phyloP scores from a whole-genome alignment of 352 stramenopile species.

The Phytophthora niederhauseri region DNA sequence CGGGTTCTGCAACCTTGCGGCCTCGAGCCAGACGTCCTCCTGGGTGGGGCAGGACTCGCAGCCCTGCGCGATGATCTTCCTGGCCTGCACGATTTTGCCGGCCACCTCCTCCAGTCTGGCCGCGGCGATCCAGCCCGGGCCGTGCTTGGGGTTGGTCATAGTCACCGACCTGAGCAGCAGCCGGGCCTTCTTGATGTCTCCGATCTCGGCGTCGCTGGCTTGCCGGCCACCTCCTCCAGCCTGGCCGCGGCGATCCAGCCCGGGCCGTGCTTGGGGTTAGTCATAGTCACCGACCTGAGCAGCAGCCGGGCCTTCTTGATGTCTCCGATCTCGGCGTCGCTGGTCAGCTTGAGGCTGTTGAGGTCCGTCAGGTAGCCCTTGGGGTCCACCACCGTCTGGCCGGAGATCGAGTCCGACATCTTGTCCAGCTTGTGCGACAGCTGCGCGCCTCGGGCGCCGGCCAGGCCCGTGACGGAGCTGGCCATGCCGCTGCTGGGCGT shows the following conservation, averaged over 20 bases:
- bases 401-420: conserved; percentile 96
- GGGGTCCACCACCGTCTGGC: conserved; percentile 97
- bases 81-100: conserved; percentile 95
- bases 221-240: conserved; percentile 97
- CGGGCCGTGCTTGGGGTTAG: conserved; percentile 98
- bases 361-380: conserved; percentile 99
- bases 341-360: conserved; percentile 94
- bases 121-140: conserved; percentile 98
- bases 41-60: conserved; percentile 96
- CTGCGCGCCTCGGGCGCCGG: conserved; percentile 93
- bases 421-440: conserved; percentile 97
- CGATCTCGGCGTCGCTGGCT: conserved; percentile 95
- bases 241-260: conserved; percentile 99
- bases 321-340: conserved; percentile 96
- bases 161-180: conserved; percentile 96
- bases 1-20: conserved; percentile 93
- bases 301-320: conserved; percentile 98
- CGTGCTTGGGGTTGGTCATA: conserved; percentile 99
- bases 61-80: conserved; percentile 98
- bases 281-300: conserved; percentile 96
- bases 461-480: conserved; percentile 87
- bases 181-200: conserved; percentile 98
- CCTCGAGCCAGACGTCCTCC: conserved; percentile 99
- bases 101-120: conserved; percentile 98
- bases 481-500: conserved; percentile 64